These are phyloP conservation scores for Chlamydomonas reinhardtii DNA, from an alignment of 163 green algal genomes.

Conservation along the genomic window DNA sequence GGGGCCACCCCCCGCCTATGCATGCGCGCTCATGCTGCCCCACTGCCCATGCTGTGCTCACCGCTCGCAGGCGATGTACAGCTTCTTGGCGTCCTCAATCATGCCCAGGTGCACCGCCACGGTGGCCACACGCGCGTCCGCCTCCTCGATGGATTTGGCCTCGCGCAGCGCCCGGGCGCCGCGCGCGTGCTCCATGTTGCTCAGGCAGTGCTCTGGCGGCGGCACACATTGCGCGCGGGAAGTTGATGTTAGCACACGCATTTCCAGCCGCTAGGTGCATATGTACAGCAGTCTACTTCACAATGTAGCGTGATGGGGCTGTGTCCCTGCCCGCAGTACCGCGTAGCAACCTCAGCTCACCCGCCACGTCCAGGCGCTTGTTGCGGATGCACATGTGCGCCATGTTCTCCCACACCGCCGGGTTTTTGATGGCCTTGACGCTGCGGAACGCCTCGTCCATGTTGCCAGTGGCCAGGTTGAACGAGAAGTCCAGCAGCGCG, in stretches of 20 bases:
- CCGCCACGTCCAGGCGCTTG: constrained; percentile 80
- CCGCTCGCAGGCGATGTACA: constrained; percentile 69
- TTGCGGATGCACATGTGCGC: constrained; percentile 83
- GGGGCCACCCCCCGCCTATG: too few species aligned
- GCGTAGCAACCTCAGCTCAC: too few species aligned
- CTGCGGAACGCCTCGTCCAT: constrained; percentile 82
- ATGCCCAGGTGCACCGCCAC: constrained; percentile 84
- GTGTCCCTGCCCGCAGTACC: too few species aligned
- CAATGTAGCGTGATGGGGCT: too few species aligned
- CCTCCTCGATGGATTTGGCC: constrained; percentile 62
- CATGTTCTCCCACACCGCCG: constrained; percentile 82
- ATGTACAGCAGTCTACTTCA: too few species aligned
- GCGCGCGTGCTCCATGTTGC: constrained; percentile 79
- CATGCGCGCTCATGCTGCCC: too few species aligned
- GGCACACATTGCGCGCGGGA: too few species aligned
- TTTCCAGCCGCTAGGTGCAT: too few species aligned
- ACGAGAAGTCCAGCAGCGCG: constrained; percentile 82
- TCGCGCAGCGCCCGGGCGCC: constrained; percentile 74
- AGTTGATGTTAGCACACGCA: too few species aligned
- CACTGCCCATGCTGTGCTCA: too few species aligned
- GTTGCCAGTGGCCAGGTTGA: constrained; percentile 76
- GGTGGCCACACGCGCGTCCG: constrained; percentile 71
- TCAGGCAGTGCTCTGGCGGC: constrained; percentile 70
- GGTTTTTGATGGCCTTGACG: constrained; percentile 70
- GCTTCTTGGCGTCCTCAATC: constrained; percentile 75